Evolutionary conservation across 257 asterid species (phyloP), one percentile per base, ranked within the genome.

Genomic region (Verbascum thapsus): DNA sequence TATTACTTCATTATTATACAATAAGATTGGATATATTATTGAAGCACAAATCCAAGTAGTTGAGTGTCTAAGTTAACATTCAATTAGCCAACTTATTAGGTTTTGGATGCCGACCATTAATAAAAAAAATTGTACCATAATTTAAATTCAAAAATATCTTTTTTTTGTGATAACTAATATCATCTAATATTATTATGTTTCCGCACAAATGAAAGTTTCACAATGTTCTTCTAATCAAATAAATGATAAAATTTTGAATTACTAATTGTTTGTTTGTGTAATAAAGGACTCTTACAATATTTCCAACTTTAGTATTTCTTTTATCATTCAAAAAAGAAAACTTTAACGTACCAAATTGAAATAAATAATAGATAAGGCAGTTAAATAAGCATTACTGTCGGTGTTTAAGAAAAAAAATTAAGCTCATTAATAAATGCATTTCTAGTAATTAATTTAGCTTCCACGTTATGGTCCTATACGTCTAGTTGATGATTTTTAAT

Each of bases 81-180:
- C 74, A 85, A 88, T 88, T 83, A 81, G 95, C 96, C 96, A 76
- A 74, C 86, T 63, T 83, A 76, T 69, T 85, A 80, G 95, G 42
- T 85, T 64, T 68, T 52, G 61, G 71, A 48, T 42, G 71, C 85
- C 82, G 76, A 63, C 77, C 49, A 64, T 41, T 16, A 51, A 52
- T 22, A 38, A n/a, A n/a, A n/a, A n/a, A n/a, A n/a, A n/a, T n/a
- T n/a, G n/a, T n/a, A n/a, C n/a, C n/a, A n/a, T n/a, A n/a, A n/a
- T n/a, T n/a, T n/a, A n/a, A n/a, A n/a, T n/a, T n/a, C n/a, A n/a
- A n/a, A n/a, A n/a, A n/a, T n/a, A n/a, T n/a, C n/a, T n/a, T n/a
- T n/a, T n/a, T n/a, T n/a, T n/a, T n/a, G n/a, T n/a, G n/a, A n/a
- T n/a, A n/a, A n/a, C n/a, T n/a, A n/a, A n/a, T n/a, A n/a, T n/a